These are phyloP conservation scores for Hymenoscyphus infarciens DNA, from an alignment of 2,329 filamentous ascomycete species.

Conservation along the genomic window DNA sequence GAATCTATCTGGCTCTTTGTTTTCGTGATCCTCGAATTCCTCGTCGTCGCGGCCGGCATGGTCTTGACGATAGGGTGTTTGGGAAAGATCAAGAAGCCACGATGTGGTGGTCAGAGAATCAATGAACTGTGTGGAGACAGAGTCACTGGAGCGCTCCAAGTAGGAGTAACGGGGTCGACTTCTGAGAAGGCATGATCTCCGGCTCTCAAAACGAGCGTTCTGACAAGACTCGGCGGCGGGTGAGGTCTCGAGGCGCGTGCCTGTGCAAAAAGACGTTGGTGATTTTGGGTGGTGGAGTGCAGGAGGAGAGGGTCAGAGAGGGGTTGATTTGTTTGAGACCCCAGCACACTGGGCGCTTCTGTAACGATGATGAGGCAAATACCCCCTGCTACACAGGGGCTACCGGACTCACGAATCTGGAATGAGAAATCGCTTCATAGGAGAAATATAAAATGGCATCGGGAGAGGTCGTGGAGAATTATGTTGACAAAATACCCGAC, in stretches of 20 bases:
- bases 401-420: background rate
- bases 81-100: constrained; percentile 21
- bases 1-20: background rate
- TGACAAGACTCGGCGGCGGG: constrained; percentile 24
- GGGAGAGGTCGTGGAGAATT: background rate
- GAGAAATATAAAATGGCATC: background rate
- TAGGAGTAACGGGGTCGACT: background rate
- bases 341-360: background rate
- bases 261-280: background rate
- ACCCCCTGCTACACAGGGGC: background rate
- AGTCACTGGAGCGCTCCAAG: no score
- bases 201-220: constrained; percentile 18
- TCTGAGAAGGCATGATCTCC: background rate
- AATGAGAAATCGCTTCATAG: background rate
- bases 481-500: background rate
- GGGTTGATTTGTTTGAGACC: background rate
- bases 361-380: background rate
- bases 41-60: constrained; percentile 22
- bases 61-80: constrained; percentile 26
- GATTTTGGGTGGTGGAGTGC: background rate
- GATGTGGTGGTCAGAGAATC: constrained; percentile 6
- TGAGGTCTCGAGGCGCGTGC: constrained; percentile 15
- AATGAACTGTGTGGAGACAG: background rate
- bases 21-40: constrained; percentile 5
- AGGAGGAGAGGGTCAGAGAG: constrained; percentile 7